Evolutionary conservation across 1,139 yeast genomes (phyloP).

Genomic region (Blastobotrys malaysiensis): DNA sequence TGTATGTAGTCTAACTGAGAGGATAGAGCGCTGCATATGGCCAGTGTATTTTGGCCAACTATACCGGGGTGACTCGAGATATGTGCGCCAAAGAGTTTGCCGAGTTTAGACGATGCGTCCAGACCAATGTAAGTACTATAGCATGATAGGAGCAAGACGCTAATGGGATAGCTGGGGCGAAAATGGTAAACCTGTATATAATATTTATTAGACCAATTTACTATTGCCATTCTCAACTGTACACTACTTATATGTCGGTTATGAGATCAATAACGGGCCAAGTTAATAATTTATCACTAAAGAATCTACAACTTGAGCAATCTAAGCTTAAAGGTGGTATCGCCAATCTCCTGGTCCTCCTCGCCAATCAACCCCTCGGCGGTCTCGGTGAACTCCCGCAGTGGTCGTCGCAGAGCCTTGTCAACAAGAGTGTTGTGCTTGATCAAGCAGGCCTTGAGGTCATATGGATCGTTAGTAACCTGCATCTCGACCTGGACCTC

Average conservation of each 20-base stretch:
- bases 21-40: constrained; percentile 44
- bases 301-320: constrained; percentile 52
- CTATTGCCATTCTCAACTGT: background rate
- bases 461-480: constrained; percentile 59
- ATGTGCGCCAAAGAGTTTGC: constrained; percentile 53
- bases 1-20: background rate
- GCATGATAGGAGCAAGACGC: background rate
- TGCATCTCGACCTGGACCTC: constrained; percentile 85
- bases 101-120: constrained; percentile 53
- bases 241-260: too few species aligned
- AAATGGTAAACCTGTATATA: constrained; percentile 9
- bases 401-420: constrained; percentile 67
- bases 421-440: constrained; percentile 63
- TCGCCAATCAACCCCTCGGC: constrained; percentile 56
- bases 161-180: constrained; percentile 8
- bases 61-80: constrained; percentile 51
- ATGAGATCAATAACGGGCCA: too few species aligned
- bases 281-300: too few species aligned
- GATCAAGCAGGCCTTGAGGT: constrained; percentile 57
- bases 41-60: constrained; percentile 52
- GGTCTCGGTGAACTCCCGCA: constrained; percentile 22
- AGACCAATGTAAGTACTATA: constrained; percentile 30
- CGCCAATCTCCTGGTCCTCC: constrained; percentile 87
- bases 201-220: background rate
- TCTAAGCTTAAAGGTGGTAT: constrained; percentile 74